These are phyloP conservation scores for Lactarius sp. DNA, from an alignment of 768 basidiomycete species.

Conservation along the genomic window DNA sequence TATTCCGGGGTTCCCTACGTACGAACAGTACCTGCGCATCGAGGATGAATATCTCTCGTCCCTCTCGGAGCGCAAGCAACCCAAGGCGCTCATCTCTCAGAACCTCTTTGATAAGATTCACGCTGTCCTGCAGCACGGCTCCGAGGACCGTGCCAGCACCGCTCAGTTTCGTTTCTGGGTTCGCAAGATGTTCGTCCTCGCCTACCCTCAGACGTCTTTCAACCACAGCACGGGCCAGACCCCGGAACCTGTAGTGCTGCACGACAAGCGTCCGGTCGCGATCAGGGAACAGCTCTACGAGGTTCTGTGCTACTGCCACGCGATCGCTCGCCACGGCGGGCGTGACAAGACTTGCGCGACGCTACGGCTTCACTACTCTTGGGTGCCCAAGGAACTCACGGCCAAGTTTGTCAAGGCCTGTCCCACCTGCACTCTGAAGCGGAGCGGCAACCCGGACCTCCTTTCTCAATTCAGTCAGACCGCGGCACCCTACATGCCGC, in stretches of 20 bases:
- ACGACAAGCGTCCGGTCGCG: constrained; percentile 70
- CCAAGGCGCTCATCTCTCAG: constrained; percentile 27
- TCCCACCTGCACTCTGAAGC: constrained; percentile 60
- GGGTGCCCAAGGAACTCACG: constrained; percentile 81
- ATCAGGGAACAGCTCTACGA: constrained; percentile 75
- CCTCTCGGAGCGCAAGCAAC: constrained; percentile 24
- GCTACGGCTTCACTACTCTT: constrained; percentile 67
- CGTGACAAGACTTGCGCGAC: constrained; percentile 72
- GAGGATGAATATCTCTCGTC: constrained; percentile 23
- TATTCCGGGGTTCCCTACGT: constrained; percentile 23
- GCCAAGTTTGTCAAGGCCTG: constrained; percentile 74
- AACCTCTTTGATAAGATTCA: constrained; percentile 22
- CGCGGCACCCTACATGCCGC: not conserved
- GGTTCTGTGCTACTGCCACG: constrained; percentile 70
- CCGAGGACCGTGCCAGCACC: constrained; percentile 19
- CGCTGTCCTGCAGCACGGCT: constrained; percentile 22
- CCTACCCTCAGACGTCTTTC: constrained; percentile 24
- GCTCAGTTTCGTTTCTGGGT: constrained; percentile 28
- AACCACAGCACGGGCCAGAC: not conserved
- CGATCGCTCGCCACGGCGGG: constrained; percentile 60
- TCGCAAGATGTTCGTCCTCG: constrained; percentile 26
- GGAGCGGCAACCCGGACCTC: constrained; percentile 34
- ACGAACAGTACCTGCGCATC: constrained; percentile 24
- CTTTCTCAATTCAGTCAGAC: constrained; percentile 15
- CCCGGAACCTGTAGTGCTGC: constrained; percentile 48